Conservation (phyloP, 2,329 filamentous ascomycete genomes). For the Venturia effusa region DNA sequence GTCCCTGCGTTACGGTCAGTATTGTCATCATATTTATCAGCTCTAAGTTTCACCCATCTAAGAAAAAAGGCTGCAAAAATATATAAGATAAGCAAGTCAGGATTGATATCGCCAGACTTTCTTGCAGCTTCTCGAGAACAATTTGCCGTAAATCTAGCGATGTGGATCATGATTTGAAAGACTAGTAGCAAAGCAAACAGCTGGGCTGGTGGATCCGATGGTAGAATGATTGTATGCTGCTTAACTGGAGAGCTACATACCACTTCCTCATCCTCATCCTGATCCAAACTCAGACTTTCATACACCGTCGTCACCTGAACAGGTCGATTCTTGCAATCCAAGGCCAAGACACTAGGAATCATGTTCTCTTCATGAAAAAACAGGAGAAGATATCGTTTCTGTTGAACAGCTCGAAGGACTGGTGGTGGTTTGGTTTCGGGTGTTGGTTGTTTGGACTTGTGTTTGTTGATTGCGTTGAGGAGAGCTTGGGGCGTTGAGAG, state of each 20-base stretch:
- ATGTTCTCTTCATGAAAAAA: not conserved
- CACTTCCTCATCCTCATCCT: not conserved
- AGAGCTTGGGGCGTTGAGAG: not conserved
- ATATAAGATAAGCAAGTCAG: too few relatives aligned
- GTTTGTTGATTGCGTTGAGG: not conserved
- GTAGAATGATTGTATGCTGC: too few relatives aligned
- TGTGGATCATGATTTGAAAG: too few relatives aligned
- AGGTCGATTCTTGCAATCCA: not conserved
- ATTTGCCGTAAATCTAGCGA: too few relatives aligned
- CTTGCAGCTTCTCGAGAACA: too few relatives aligned
- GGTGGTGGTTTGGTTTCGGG: not conserved
- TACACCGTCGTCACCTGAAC: not conserved
- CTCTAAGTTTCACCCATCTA: too few relatives aligned
- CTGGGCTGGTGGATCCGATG: too few relatives aligned
- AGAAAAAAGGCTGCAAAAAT: too few relatives aligned
- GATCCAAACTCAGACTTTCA: not conserved
- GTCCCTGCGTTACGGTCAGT: not conserved
- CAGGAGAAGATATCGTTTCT: not conserved
- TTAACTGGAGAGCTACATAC: not conserved
- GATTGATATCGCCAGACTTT: too few relatives aligned
- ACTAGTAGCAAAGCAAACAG: too few relatives aligned
- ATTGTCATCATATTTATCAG: not conserved
- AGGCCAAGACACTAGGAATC: not conserved
- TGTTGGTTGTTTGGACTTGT: not conserved
- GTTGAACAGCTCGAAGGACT: not conserved